phyloP scores from a whole-genome alignment of 345 rosid genomes.

The Brassica rapa region DNA sequence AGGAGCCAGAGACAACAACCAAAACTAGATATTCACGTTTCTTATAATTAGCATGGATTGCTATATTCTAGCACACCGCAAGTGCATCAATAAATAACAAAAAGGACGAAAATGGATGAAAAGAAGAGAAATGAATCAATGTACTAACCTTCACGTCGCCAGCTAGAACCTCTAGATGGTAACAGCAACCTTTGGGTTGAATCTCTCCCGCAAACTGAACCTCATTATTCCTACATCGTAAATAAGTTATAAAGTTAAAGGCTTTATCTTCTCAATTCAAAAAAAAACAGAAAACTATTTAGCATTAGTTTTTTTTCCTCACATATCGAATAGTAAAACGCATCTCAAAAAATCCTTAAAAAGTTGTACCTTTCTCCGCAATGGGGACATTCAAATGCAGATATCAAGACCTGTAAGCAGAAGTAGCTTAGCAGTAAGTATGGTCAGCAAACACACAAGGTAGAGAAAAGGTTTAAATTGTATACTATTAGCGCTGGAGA shows the following conservation, averaged over 20 bases:
- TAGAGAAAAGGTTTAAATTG: neutral
- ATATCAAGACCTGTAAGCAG: constrained; percentile 66
- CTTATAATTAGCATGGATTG: neutral
- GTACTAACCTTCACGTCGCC: constrained; percentile 64
- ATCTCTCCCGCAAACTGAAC: constrained; percentile 97
- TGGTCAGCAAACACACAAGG: constrained; percentile 6
- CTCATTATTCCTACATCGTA: constrained; percentile 93
- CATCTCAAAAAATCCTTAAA: constrained; percentile 7
- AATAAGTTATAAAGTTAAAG: neutral
- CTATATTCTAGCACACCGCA: neutral
- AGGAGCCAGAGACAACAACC: neutral
- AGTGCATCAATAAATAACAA: neutral
- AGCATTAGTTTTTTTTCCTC: neutral
- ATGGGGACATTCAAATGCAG: constrained; percentile 89
- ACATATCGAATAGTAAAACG: neutral
- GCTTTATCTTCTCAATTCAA: neutral
- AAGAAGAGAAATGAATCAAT: neutral
- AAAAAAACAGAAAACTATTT: too few relatives aligned
- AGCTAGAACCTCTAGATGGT: constrained; percentile 54
- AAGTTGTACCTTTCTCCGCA: constrained; percentile 77
- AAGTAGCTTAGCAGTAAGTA: neutral
- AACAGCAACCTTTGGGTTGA: constrained; percentile 73
- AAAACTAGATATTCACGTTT: neutral
- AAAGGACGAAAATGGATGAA: neutral
- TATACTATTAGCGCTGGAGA: too few relatives aligned